Base-by-base conservation (phyloP, 2,329 filamentous ascomycete genomes). In the Drechslerella coelobrocha region DNA sequence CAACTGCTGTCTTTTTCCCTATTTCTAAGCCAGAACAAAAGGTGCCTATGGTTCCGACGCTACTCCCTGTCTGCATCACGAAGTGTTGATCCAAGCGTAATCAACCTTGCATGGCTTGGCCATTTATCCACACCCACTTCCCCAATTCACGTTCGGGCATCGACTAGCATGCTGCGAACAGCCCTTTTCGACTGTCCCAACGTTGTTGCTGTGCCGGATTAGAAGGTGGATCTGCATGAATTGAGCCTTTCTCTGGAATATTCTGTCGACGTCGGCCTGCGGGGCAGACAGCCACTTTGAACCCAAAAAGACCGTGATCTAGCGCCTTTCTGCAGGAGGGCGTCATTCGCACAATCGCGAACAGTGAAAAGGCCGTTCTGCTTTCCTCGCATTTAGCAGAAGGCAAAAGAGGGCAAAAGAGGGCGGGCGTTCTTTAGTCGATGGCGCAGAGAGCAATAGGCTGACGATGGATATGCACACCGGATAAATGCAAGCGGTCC, bases 101-200 rank as follows among this genome's bases (percentile, higher is more conserved):
- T 57, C 57, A 62, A 69, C 65, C 65, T 62, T 69, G 65, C 57
- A 61, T 69, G 63, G 57, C 65, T 69, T 62, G 57, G 65, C 65
- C 54, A 51, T 59, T 69, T 62, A 69, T 53, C 53, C 57, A 69
- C 65, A 61, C 57, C 65, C 65, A 61, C 54, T 66, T 68, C 65
- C 65, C 52, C 54, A 69, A 29, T 57, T 47, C 47, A 47, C 51
- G 48, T 62, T 69, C 39, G 45, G 59, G 62, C 41, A 34, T 57
- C 39, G 52, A 47, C 53, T 52, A 19, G 19, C 54, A 14, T 47
- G 29, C 65, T 69, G 65, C 52, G 62, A 62, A 41, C 65, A 61
- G 53, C 39, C 52, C 48, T 52, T 60, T 68, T 60, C 17, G 54
- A 24, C 24, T 43, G 29, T 14, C 27, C 8, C 7, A 50, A 26